Evolutionary conservation across 371 early-diverging fungal genomes (phyloP).

Genomic region (Mortierella sp.): DNA sequence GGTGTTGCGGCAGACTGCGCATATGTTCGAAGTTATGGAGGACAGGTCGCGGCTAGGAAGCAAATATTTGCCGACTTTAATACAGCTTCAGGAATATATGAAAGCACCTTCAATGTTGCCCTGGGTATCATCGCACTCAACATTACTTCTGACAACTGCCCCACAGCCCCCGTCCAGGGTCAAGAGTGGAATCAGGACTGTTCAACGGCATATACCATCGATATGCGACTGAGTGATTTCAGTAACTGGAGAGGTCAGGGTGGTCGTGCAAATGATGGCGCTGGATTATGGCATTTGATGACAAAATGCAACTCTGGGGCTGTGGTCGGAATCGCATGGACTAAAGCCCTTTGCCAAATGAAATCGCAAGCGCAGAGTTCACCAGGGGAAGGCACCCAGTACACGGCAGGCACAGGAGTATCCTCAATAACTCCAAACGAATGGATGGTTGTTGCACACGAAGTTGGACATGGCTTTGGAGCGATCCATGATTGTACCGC

Average conservation of each 20-base stretch:
- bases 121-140: constrained; percentile 88
- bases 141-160: constrained; percentile 73
- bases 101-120: constrained; percentile 89
- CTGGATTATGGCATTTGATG: constrained; percentile 96
- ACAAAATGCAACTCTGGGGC: constrained; percentile 89
- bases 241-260: constrained; percentile 87
- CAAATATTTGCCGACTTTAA: constrained; percentile 83
- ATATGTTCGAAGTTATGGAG: constrained; percentile 64
- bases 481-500: constrained; percentile 78
- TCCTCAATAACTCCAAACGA: constrained; percentile 85
- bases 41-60: constrained; percentile 66
- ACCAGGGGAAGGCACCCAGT: constrained; percentile 46
- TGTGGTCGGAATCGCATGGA: constrained; percentile 96
- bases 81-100: constrained; percentile 85
- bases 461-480: constrained; percentile 94
- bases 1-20: constrained; percentile 85
- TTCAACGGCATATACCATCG: constrained; percentile 76
- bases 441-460: constrained; percentile 97
- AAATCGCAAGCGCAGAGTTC: constrained; percentile 59
- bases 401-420: constrained; percentile 87
- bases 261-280: constrained; percentile 69
- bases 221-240: constrained; percentile 89
- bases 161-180: constrained; percentile 56
- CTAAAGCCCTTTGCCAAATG: constrained; percentile 80
- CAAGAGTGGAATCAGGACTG: constrained; percentile 88